Evolutionary conservation across 1,284 basidiomycete species (phyloP).

Genomic region (Mycosarcoma mackinlayi): DNA sequence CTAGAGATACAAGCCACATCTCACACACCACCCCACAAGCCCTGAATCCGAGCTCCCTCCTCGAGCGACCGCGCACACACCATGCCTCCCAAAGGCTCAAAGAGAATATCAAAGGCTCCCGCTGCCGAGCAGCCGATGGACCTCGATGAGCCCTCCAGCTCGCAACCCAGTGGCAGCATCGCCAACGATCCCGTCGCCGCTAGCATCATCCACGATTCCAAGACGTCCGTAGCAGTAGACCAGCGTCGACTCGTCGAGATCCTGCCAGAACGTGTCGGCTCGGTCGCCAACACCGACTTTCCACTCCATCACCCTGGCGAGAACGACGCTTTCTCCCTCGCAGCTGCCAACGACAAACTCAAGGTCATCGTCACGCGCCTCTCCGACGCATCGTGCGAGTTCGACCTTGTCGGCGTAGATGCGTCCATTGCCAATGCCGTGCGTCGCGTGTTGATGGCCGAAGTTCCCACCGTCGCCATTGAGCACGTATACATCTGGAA

Average conservation of each 20-base stretch:
- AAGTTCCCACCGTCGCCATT: conserved; percentile 85
- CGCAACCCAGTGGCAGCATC: conserved; percentile 29
- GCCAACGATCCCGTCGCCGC: conserved; percentile 39
- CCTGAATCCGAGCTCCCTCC: too few species aligned
- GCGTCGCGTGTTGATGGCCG: conserved; percentile 89
- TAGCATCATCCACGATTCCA: conserved; percentile 36
- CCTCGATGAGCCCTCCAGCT: conserved; percentile 37
- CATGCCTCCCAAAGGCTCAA: conserved; percentile 48
- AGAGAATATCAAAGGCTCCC: conserved; percentile 18
- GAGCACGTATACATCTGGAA: conserved; percentile 94
- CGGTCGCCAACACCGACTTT: conserved; percentile 60
- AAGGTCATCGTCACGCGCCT: conserved; percentile 58
- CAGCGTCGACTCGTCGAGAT: conserved; percentile 61
- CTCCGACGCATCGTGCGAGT: conserved; percentile 75
- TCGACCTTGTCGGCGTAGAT: conserved; percentile 95
- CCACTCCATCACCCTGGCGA: conserved; percentile 56
- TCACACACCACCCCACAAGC: too few species aligned
- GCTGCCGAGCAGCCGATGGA: conserved; percentile 34
- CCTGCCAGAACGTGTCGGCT: conserved; percentile 61
- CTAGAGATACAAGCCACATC: too few species aligned
- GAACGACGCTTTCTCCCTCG: conserved; percentile 50
- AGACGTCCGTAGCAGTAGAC: conserved; percentile 43
- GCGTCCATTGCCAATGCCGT: conserved; percentile 96
- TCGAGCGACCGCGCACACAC: background rate
- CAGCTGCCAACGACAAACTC: conserved; percentile 42